Evolutionary conservation across 1,284 basidiomycete genomes (phyloP), one percentile per base, ranked within the genome.

Genomic region (Cryptococcus maquisensis): DNA sequence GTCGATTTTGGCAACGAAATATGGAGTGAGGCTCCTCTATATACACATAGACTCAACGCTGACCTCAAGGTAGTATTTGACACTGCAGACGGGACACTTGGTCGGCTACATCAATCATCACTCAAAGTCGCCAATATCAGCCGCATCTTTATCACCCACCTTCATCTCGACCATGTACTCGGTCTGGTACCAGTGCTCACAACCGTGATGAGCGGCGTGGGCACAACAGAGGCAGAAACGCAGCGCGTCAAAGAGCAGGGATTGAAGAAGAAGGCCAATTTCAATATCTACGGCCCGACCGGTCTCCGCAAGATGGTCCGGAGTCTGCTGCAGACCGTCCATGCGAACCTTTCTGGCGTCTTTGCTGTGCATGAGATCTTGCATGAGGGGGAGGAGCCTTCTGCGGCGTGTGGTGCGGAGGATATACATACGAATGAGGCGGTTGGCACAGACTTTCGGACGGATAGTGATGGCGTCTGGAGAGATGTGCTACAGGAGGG

Each of bases 111-210:
- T 83, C 88, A 77, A 81, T 83, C 78, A 82, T 84, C 69, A 55
- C 60, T 86, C 42, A 82, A 80, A 57, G 75, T 83, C 43, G 77
- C 76, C 37, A 83, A 80, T 55, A 80, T 93, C 41, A 78, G 78
- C 13, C 87, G 86, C 63, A 83, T 93, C 38, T 92, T 94, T 74
- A 80, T 94, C 52, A 94, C 92, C 0, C 92, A 94, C 66, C 86
- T 94, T 84, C 92, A 95, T 67, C 88, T 84, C 28, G 88, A 91
- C 73, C 89, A 93, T 74, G 81, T 84, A 38, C 84, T 90, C 80
- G 90, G 90, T 8, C 79, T 90, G 24, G 81, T 88, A 23, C 84
- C 88, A 1, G 78, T 93, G 45, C 78, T 93, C 51, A 81, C 85
- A 41, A 84, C 82, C 61, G 67, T 85, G 20, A 82, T 92, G 60